phyloP scores from a whole-genome alignment of 139 green algal species.

The Auxenochlorella pyrenoidosa region DNA sequence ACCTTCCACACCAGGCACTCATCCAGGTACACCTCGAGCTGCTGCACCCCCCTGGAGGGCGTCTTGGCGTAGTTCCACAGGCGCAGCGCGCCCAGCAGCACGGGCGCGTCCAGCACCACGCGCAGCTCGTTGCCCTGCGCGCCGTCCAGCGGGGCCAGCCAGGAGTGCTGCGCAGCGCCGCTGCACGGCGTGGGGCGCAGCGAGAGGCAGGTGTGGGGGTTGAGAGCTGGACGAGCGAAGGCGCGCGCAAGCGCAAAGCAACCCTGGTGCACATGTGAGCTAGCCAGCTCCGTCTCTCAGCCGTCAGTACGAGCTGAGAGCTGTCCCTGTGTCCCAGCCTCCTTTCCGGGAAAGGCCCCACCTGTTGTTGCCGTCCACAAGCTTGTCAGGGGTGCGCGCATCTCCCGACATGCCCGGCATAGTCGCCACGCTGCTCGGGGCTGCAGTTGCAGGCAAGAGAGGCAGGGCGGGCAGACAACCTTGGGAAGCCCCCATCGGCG shows the following conservation, averaged over 20 bases:
- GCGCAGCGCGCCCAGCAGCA: slow-evolving; percentile 41
- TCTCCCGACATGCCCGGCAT: slow-evolving; percentile 48
- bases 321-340: too few species aligned
- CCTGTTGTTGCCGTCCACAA: slow-evolving; percentile 39
- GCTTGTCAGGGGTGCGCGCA: slow-evolving; percentile 42
- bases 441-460: background rate
- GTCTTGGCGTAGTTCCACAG: slow-evolving; percentile 58
- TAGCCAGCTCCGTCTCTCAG: too few species aligned
- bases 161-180: slow-evolving; percentile 39
- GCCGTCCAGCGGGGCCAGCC: slow-evolving; percentile 41
- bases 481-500: too few species aligned
- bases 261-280: too few species aligned
- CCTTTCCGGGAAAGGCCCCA: background rate
- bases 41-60: slow-evolving; percentile 43
- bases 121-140: slow-evolving; percentile 1
- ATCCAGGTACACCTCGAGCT: slow-evolving; percentile 51
- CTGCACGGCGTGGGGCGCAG: background rate
- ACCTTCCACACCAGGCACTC: slow-evolving; percentile 50
- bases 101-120: slow-evolving; percentile 16
- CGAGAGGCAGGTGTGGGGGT: background rate
- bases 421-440: slow-evolving; percentile 24
- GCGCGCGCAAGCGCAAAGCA: too few species aligned
- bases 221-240: too few species aligned
- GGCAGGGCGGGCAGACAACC: too few species aligned
- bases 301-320: too few species aligned